phyloP scores from a whole-genome alignment of 1,284 basidiomycete genomes.

The Ustilago shanxiensis region DNA sequence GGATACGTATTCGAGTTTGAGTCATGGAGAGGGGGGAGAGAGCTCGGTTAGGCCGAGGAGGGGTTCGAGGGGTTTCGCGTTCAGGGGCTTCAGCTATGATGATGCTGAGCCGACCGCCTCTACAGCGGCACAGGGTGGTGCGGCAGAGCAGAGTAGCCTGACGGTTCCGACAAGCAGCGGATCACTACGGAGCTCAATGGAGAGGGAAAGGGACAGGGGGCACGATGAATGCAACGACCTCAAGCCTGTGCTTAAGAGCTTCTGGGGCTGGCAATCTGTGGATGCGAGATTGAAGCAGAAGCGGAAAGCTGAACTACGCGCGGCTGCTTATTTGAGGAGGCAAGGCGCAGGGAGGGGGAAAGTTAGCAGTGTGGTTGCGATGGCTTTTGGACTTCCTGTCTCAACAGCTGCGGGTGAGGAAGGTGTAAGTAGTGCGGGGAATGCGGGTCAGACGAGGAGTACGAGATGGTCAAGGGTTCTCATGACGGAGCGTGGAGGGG shows the following conservation, averaged over 20 bases:
- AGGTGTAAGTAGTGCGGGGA: neutral
- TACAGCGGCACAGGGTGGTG: neutral
- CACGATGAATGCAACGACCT: constrained; percentile 57
- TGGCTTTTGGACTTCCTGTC: constrained; percentile 31
- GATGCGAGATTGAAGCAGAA: constrained; percentile 43
- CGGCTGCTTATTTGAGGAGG: constrained; percentile 11
- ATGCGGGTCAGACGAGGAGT: neutral
- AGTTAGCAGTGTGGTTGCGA: constrained; percentile 34
- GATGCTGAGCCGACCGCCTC: constrained; percentile 28
- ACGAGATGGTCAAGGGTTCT: constrained; percentile 26
- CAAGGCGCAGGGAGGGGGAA: constrained; percentile 16
- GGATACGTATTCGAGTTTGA: constrained; percentile 39
- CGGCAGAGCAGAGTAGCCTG: neutral
- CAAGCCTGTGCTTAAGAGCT: constrained; percentile 54
- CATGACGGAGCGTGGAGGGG: neutral
- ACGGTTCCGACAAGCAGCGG: neutral
- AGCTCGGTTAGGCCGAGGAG: constrained; percentile 37
- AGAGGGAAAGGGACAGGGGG: constrained; percentile 12
- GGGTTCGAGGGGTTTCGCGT: constrained; percentile 38
- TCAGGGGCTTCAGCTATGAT: constrained; percentile 44
- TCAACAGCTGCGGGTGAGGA: constrained; percentile 1
- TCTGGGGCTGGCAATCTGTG: constrained; percentile 59
- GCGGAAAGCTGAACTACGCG: constrained; percentile 40
- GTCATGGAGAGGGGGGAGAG: constrained; percentile 19
- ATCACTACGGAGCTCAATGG: constrained; percentile 7